Evolutionary conservation across 768 basidiomycete species (phyloP).

Genomic region (Amyloporia xantha): DNA sequence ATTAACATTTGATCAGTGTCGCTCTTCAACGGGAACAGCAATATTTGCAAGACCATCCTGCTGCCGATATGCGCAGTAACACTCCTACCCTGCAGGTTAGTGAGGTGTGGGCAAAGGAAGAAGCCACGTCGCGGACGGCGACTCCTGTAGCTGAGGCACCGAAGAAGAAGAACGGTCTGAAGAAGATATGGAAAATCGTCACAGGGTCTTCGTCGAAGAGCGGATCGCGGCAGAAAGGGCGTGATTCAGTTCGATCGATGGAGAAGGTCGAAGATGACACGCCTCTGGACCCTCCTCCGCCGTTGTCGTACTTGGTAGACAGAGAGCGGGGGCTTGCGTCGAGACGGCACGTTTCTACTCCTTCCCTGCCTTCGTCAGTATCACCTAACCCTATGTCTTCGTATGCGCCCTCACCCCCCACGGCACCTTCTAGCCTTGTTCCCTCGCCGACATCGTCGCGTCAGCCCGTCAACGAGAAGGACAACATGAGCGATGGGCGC

Average conservation of each 20-base stretch:
- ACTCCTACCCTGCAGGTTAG: constrained; percentile 21
- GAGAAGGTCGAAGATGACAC: constrained; percentile 58
- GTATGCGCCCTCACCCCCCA: constrained; percentile 65
- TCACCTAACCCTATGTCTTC: constrained; percentile 52
- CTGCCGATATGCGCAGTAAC: constrained; percentile 23
- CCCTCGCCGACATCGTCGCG: constrained; percentile 75
- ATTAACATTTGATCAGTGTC: constrained; percentile 39
- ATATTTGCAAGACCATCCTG: constrained; percentile 16
- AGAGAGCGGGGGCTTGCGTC: constrained; percentile 39
- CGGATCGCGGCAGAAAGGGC: constrained; percentile 23
- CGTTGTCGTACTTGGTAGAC: constrained; percentile 78
- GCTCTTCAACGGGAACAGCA: constrained; percentile 64
- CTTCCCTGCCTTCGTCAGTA: constrained; percentile 55
- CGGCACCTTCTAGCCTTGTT: constrained; percentile 66
- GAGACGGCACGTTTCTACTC: constrained; percentile 60
- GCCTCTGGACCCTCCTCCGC: constrained; percentile 86
- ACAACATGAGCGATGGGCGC: constrained; percentile 35
- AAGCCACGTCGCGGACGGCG: constrained; percentile 7
- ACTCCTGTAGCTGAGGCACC: constrained; percentile 7
- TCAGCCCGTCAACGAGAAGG: constrained; percentile 50
- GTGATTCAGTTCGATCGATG: constrained; percentile 30
- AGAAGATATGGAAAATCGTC: constrained; percentile 77
- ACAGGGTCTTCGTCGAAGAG: constrained; percentile 48
- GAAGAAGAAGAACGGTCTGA: constrained; percentile 73
- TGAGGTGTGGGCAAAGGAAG: constrained; percentile 18